A percentile compares a stretch with the other conserved stretches of the same genome.
Evolutionary conservation across 768 basidiomycete species (phyloP).

Genomic region (Lactifluus subvellereus): DNA sequence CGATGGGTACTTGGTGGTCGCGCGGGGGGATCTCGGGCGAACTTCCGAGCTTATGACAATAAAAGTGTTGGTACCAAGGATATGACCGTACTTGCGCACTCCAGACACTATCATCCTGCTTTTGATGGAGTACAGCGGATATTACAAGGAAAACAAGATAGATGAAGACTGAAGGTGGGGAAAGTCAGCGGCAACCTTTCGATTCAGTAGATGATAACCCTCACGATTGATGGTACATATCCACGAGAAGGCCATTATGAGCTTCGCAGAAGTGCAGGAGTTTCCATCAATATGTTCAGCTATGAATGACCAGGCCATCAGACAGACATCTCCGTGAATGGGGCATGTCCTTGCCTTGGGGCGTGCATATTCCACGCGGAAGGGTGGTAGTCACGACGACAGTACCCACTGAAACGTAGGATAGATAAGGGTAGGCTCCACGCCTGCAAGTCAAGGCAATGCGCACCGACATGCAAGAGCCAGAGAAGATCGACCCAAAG

Average conservation of each 20-base stretch:
- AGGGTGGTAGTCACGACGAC: conserved; percentile 13
- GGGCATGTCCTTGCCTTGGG: conserved; percentile 6
- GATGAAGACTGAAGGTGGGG: conserved; percentile 9
- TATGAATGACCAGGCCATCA: not conserved
- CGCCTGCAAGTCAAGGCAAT: not conserved
- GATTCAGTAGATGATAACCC: not conserved
- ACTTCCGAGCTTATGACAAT: conserved; percentile 10
- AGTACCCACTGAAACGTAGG: conserved; percentile 12
- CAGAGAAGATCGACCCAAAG: conserved; percentile 18
- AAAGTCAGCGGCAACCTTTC: not conserved
- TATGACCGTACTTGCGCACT: conserved; percentile 14
- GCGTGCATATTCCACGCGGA: conserved; percentile 17
- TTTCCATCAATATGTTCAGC: not conserved
- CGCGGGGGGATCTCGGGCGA: not conserved
- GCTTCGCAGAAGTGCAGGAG: conserved; percentile 20
- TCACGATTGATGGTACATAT: conserved; percentile 21
- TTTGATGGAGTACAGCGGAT: conserved; percentile 16
- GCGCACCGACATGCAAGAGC: conserved; percentile 20
- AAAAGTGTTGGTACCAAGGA: conserved; percentile 15
- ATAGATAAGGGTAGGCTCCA: not conserved
- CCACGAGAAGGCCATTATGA: conserved; percentile 21
- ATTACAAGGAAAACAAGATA: conserved; percentile 15
- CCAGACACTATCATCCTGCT: conserved; percentile 15
- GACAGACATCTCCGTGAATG: not conserved
- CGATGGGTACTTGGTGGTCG: not conserved